phyloP scores from a whole-genome alignment of 257 asterid species.

The Euphrasia confusa region DNA sequence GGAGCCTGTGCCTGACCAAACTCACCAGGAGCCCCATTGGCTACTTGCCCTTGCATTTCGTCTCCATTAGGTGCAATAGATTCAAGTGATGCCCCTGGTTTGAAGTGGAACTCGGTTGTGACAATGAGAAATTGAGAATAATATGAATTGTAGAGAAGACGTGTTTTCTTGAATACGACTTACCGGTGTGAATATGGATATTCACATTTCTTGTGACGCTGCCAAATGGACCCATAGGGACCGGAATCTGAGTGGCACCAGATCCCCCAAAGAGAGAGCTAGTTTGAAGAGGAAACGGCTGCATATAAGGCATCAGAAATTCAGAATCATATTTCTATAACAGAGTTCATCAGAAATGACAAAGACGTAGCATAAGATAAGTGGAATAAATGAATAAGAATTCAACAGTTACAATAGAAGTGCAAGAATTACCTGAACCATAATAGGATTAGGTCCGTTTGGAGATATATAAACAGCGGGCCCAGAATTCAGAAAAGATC shows the following conservation, averaged over 20 bases:
- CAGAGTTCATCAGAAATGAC: not conserved
- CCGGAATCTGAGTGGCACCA: slow-evolving; percentile 40
- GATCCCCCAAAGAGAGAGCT: slow-evolving; percentile 65
- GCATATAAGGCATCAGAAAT: slow-evolving; percentile 31
- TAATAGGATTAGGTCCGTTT: slow-evolving; percentile 90
- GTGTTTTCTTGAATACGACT: slow-evolving; percentile 20
- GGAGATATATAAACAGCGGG: slow-evolving; percentile 96
- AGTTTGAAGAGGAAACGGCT: slow-evolving; percentile 94
- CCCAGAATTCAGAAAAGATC: slow-evolving; percentile 82
- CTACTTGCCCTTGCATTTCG: slow-evolving; percentile 48
- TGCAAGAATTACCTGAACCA: slow-evolving; percentile 71
- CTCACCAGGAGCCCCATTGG: slow-evolving; percentile 36
- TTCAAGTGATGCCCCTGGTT: slow-evolving; percentile 47
- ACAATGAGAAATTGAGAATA: slow-evolving; percentile 17
- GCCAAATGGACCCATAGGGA: slow-evolving; percentile 50
- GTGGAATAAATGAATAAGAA: not conserved
- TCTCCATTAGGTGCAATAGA: slow-evolving; percentile 46
- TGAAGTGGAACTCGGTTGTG: slow-evolving; percentile 11
- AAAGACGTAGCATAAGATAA: not conserved
- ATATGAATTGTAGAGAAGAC: slow-evolving; percentile 1
- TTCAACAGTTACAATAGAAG: slow-evolving; percentile 4
- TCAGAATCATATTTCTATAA: slow-evolving; percentile 10
- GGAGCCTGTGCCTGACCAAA: slow-evolving; percentile 46
- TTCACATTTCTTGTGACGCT: slow-evolving; percentile 66
- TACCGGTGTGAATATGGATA: slow-evolving; percentile 86